Evolutionary conservation across 2,329 filamentous ascomycete species (phyloP).

Genomic region (Pezizomycotina sp.): DNA sequence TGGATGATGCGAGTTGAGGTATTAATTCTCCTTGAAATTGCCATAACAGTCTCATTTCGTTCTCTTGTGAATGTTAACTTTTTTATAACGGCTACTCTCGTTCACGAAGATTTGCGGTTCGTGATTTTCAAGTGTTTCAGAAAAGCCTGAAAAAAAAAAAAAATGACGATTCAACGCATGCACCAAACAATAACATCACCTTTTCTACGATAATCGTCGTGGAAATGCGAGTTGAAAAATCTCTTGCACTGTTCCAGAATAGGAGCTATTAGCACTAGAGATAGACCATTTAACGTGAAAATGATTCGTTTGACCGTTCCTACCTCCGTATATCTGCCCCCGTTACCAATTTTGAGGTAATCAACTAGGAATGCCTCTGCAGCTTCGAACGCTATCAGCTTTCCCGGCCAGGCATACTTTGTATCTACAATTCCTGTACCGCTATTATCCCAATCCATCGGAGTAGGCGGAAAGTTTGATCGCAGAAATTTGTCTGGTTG

Average conservation of each 20-base stretch:
- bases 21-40: too few relatives aligned
- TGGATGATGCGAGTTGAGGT: too few relatives aligned
- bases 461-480: conserved; percentile 28
- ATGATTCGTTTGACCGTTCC: neutral
- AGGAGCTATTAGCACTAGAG: too few relatives aligned
- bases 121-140: too few relatives aligned
- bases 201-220: conserved; percentile 23
- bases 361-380: conserved; percentile 16
- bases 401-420: conserved; percentile 23
- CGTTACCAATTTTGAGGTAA: conserved; percentile 7
- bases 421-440: conserved; percentile 5
- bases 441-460: conserved; percentile 4
- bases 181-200: conserved; percentile 23
- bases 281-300: conserved; percentile 9
- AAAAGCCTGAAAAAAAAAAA: too few relatives aligned
- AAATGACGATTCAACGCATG: too few relatives aligned
- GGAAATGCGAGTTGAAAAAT: conserved; percentile 25
- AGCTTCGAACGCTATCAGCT: conserved; percentile 22
- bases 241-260: conserved; percentile 21
- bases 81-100: too few relatives aligned
- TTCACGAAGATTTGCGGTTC: too few relatives aligned
- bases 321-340: conserved; percentile 3
- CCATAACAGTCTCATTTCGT: too few relatives aligned
- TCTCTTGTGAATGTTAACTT: too few relatives aligned
- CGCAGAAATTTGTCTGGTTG: conserved; percentile 43